A percentile compares a stretch with the other conserved stretches of the same genome.
These are phyloP conservation scores for Pneumocystis oryctolagi DNA, from an alignment of 1,139 yeast species.

Conservation along the genomic window DNA sequence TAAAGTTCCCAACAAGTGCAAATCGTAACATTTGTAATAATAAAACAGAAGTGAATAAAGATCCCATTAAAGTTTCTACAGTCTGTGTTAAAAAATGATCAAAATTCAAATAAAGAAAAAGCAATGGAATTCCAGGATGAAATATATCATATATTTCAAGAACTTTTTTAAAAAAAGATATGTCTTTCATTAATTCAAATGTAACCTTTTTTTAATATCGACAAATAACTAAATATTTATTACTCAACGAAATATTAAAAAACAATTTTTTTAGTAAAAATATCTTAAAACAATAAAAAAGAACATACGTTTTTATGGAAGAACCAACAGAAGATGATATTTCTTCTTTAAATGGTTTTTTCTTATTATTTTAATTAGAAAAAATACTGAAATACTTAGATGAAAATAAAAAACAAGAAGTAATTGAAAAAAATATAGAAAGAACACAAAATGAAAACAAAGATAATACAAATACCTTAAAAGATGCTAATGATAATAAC, in stretches of 20 bases:
- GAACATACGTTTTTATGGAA: neutral
- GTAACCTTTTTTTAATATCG: neutral
- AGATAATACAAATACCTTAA: neutral
- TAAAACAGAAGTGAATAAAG: neutral
- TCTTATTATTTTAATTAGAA: neutral
- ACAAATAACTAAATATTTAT: too few species aligned
- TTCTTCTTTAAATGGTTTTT: neutral
- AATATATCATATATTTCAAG: neutral
- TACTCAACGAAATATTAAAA: neutral
- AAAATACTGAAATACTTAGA: neutral
- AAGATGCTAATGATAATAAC: neutral
- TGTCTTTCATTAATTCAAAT: neutral
- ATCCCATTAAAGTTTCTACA: neutral
- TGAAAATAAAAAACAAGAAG: neutral
- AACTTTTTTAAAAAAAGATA: neutral
- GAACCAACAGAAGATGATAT: neutral
- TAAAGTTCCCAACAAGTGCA: neutral
- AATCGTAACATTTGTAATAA: neutral
- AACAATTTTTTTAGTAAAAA: neutral
- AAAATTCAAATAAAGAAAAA: neutral
- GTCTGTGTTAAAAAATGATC: neutral
- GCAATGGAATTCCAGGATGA: neutral
- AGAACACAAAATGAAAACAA: slow-evolving; percentile 6
- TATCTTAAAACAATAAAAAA: neutral
- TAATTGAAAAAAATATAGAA: neutral